A percentile compares a stretch with the other conserved stretches of the same genome.
phyloP scores from a whole-genome alignment of 768 basidiomycete genomes.

The Holtermannia corniformis region DNA sequence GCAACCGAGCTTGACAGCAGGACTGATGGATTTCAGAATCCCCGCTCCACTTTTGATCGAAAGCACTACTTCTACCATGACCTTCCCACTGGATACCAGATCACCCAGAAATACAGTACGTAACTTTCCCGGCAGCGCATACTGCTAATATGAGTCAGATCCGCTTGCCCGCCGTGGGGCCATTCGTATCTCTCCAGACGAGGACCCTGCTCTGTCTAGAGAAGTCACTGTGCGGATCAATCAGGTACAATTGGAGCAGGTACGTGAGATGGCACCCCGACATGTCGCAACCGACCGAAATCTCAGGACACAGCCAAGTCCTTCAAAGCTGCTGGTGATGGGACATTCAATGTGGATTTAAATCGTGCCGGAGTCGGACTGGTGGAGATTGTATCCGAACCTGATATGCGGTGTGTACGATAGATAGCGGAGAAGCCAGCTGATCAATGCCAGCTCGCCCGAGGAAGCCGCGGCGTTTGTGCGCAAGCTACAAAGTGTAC shows the following conservation, averaged over 20 bases:
- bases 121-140: background rate
- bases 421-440: background rate
- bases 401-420: conserved; percentile 60
- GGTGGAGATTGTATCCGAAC: conserved; percentile 92
- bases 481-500: conserved; percentile 63
- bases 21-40: conserved; percentile 52
- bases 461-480: conserved; percentile 88
- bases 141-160: conserved; percentile 47
- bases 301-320: conserved; percentile 19
- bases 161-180: conserved; percentile 66
- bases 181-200: conserved; percentile 43
- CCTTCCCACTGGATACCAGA: conserved; percentile 88
- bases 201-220: conserved; percentile 31
- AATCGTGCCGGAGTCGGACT: conserved; percentile 82
- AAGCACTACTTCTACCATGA: conserved; percentile 99
- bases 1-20: background rate
- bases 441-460: conserved; percentile 49
- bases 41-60: conserved; percentile 74
- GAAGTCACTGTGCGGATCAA: conserved; percentile 62
- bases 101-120: conserved; percentile 87
- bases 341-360: conserved; percentile 57
- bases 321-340: background rate
- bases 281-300: background rate
- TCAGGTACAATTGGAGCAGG: conserved; percentile 94
- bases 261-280: conserved; percentile 36